Conservation (phyloP, 306 rosid genomes). For the Cucurbita maxima region DNA sequence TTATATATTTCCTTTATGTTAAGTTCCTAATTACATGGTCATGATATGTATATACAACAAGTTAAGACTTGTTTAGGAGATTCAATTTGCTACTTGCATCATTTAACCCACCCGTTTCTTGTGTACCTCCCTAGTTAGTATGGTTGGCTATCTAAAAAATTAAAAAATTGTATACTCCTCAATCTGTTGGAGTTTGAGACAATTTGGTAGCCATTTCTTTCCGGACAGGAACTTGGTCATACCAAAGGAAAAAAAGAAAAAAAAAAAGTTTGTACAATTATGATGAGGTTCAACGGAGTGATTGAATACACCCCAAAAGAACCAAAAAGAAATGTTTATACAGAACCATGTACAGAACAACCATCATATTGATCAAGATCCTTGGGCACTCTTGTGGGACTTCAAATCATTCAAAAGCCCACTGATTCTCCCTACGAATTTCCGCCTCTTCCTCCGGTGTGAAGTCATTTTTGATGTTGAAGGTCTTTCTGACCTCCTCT, state of each 20-base stretch:
- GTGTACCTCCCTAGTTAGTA: no score
- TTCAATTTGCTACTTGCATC: no score
- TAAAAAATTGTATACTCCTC: no score
- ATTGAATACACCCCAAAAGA: neutral
- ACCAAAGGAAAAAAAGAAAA: no score
- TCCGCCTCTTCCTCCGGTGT: slow-evolving; percentile 72
- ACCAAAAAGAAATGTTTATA: neutral
- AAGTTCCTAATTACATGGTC: no score
- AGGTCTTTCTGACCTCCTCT: slow-evolving; percentile 62
- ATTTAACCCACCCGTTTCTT: no score
- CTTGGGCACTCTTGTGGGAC: neutral
- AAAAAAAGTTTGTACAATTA: neutral
- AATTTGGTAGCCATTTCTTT: neutral
- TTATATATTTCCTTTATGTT: no score
- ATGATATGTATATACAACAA: no score
- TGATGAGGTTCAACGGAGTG: neutral
- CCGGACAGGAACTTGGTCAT: neutral
- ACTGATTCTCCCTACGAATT: slow-evolving; percentile 67
- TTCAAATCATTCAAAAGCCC: slow-evolving; percentile 57
- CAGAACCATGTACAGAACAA: neutral
- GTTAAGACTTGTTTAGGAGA: no score
- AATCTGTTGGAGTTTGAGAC: neutral
- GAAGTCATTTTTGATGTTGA: slow-evolving; percentile 65
- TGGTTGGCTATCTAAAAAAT: no score
- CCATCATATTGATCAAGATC: neutral